Conservation (phyloP, 2,329 filamentous ascomycete genomes). For the Xylariaceae sp. region DNA sequence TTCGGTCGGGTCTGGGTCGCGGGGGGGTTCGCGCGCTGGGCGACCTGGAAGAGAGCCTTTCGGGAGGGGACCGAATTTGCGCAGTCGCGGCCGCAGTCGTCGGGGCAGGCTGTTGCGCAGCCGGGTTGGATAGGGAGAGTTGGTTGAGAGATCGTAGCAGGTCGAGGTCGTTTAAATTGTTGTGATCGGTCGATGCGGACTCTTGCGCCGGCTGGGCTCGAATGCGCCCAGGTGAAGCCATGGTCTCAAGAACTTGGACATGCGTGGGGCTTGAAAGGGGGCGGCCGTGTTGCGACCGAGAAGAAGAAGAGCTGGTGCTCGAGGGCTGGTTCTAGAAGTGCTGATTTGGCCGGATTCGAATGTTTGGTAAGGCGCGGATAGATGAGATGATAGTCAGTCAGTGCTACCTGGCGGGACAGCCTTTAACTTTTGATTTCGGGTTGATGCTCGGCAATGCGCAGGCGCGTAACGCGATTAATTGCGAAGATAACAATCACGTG, state of each 20-base stretch:
- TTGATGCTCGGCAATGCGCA: too few relatives aligned
- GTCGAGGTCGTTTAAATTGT: constrained; percentile 13
- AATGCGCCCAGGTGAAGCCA: constrained; percentile 19
- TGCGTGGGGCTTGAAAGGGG: constrained; percentile 7
- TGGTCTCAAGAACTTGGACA: constrained; percentile 11
- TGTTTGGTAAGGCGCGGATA: not conserved
- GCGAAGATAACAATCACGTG: not conserved
- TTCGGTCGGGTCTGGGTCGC: constrained; percentile 33
- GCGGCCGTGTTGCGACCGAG: not conserved
- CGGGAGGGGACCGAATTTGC: constrained; percentile 5
- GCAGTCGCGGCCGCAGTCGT: constrained; percentile 17
- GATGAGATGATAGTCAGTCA: not conserved
- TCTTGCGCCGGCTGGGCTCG: constrained; percentile 10
- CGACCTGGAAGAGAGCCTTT: constrained; percentile 17
- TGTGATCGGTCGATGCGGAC: constrained; percentile 6
- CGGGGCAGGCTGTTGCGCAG: too few relatives aligned
- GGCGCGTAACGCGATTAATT: constrained; percentile 11
- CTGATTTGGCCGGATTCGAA: not conserved
- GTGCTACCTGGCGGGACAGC: not conserved
- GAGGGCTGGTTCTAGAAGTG: not conserved
- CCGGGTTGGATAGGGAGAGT: constrained; percentile 30
- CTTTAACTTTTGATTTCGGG: too few relatives aligned
- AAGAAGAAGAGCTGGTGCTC: not conserved
- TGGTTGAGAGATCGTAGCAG: constrained; percentile 22
- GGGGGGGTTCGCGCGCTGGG: constrained; percentile 29